Evolutionary conservation across 306 rosid species (phyloP).

Genomic region (Begonia loranthoides): DNA sequence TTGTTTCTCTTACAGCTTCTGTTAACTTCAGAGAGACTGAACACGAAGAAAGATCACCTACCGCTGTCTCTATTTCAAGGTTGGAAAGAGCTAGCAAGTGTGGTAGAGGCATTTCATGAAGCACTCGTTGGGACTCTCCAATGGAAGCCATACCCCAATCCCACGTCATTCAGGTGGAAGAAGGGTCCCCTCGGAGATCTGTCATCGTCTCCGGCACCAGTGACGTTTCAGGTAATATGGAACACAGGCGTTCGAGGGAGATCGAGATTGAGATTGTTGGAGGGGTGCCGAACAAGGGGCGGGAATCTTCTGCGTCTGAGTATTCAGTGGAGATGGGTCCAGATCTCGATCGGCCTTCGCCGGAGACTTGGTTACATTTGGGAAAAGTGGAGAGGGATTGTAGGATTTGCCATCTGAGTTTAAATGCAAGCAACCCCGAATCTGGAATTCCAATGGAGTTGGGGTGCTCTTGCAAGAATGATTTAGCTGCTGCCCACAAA

Average conservation of each 20-base stretch:
- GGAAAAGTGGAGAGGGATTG: conserved; percentile 68
- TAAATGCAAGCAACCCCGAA: conserved; percentile 66
- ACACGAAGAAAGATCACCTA: conserved; percentile 1
- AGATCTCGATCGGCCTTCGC: conserved; percentile 45
- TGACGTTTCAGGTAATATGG: conserved; percentile 16
- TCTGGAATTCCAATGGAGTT: conserved; percentile 75
- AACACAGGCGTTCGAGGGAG: conserved; percentile 20
- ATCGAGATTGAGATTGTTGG: conserved; percentile 43
- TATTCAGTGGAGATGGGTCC: conserved; percentile 61
- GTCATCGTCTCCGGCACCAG: conserved; percentile 1
- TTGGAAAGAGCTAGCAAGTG: not conserved
- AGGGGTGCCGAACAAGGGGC: conserved; percentile 15
- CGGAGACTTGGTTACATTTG: conserved; percentile 42
- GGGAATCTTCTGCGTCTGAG: conserved; percentile 39
- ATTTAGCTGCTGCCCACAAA: conserved; percentile 90
- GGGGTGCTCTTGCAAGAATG: conserved; percentile 86
- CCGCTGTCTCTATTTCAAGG: not conserved
- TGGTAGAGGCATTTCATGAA: conserved; percentile 38
- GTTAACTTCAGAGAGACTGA: not conserved
- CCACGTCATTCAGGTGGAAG: conserved; percentile 25
- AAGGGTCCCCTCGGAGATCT: conserved; percentile 23
- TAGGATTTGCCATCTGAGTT: conserved; percentile 63
- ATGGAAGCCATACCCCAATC: conserved; percentile 36
- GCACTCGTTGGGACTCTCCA: conserved; percentile 31
- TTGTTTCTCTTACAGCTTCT: not conserved